A percentile compares a stretch with the other conserved stretches of the same genome.
Evolutionary conservation across 805 yeast genomes (phyloP).

Genomic region (Ogataea populi-albae): DNA sequence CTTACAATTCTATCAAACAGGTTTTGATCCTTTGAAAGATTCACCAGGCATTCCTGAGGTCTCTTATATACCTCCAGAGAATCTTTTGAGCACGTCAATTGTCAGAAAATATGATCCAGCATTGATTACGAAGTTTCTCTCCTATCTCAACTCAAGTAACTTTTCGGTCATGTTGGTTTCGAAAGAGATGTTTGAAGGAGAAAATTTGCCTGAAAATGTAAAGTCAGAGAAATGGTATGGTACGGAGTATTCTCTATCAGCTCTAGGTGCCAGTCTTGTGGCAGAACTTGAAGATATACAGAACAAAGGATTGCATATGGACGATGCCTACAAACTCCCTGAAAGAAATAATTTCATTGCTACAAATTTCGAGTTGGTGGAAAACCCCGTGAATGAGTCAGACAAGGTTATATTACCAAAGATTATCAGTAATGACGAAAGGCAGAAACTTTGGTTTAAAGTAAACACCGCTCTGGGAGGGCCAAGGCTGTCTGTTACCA

Average conservation of each 20-base stretch:
- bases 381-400: constrained; percentile 35
- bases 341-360: constrained; percentile 79
- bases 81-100: constrained; percentile 53
- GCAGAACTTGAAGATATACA: constrained; percentile 32
- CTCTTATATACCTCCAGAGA: constrained; percentile 57
- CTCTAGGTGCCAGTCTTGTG: constrained; percentile 41
- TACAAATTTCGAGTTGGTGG: constrained; percentile 61
- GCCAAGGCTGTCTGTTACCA: constrained; percentile 75
- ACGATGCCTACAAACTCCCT: constrained; percentile 46
- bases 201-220: constrained; percentile 34
- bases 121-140: constrained; percentile 47
- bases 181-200: constrained; percentile 46
- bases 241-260: constrained; percentile 61
- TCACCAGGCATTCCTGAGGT: constrained; percentile 6
- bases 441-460: constrained; percentile 76
- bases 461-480: constrained; percentile 85
- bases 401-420: constrained; percentile 49
- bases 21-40: constrained; percentile 12
- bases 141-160: constrained; percentile 53
- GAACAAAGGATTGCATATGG: constrained; percentile 36
- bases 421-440: constrained; percentile 50
- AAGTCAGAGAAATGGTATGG: constrained; percentile 83
- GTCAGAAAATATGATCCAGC: constrained; percentile 57
- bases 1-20: constrained; percentile 23
- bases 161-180: constrained; percentile 56